Base-by-base conservation (phyloP, 805 yeast species). In the Teunomyces panamensis region DNA sequence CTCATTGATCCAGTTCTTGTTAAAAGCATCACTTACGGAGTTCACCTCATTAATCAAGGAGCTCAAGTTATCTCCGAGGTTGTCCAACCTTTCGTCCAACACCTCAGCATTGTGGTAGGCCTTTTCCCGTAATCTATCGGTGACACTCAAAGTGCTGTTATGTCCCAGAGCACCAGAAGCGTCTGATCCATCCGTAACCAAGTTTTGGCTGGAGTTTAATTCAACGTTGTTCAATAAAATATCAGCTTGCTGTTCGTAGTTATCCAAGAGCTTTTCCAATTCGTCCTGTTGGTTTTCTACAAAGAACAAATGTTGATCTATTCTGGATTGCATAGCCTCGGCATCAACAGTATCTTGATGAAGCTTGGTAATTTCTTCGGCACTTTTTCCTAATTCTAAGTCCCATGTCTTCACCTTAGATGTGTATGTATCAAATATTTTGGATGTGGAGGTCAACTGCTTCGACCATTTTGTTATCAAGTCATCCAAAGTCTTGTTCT, bases 211-310 rank as follows among this genome's bases (percentile, higher is more conserved):
- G 48, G 63, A 55, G 33, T 30, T 41, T 16, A 92, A 53, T 46
- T 71, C 75, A 39, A 70, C 64, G 50, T 65, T 68, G 51, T 58
- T 66, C 49, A 80, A 64, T 30, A 80, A 59, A 5, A 69, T 61
- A 52, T 83, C 87, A 2, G 85, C 83, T 60, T 86, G 89, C 52
- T 71, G 75, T 65, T 94, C 98, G 60, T 91, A 91, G 51, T 85
- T 85, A 54, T 86, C 86, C 52, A 94, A 77, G 57, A 92, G 77
- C 11, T 79, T 74, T 50, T 92, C 99, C 43, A 94, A 72, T 59
- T 92, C 98, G 49, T 87, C 89, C 62, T 94, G 99, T 64, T 94
- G 98, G 56, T 85, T 85, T 59, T 87, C 94, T 44, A 94, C 86
- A 60, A 90, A 92, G 35, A 83, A 73, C 47, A 94, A 73, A 34